Evolutionary conservation across 306 rosid genomes (phyloP), one percentile per base, ranked within the genome.

Genomic region (Herpetospermum pedunculosum): DNA sequence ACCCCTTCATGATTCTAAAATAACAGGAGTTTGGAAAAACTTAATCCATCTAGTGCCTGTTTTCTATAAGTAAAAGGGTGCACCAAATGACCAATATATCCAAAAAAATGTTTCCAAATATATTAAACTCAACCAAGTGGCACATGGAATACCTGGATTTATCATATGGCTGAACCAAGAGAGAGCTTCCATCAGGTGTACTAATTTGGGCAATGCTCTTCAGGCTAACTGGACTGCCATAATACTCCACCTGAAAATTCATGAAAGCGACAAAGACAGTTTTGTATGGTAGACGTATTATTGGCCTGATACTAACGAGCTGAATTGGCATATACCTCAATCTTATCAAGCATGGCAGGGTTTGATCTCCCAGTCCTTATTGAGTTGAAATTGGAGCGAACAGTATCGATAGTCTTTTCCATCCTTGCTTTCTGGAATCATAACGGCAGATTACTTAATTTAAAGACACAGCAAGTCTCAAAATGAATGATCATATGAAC

Each of bases 171-270:
- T 88, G 88, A 69, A 95, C 81, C 86, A 91, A 73, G 75, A 95
- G 87, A 75, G 97, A 95, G 76, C 87, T 84, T 40, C 88, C 87
- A 83, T 95, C 99, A 48, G 96, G 97, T 72, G 96, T 83, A 83
- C 92, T 95, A 72, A 95, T 87, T 87, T 95, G 97, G 80, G 99
- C 99, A 72, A 95, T 88, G 87, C 85, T 88, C 87, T 95, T 95
- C 90, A 95, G 86, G 89, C 89, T 83, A 76, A 87, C 96, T 10
- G 99, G 99, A 58, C 79, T 85, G 70, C 99, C 99, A 76, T 95
- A 95, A 80, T 95, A 95, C 67, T 95, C 97, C 76, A 95, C 99
- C 99, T 91, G 83, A 84, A 81, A 55, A 62, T 37, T 64, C 14
- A 55, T 14, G 74, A 41, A 13, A 65, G 72, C 34, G 2, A 26